Evolutionary conservation across 2,329 filamentous ascomycete species (phyloP), one percentile per base, ranked within the genome.

Genomic region (Ramularia collo-cygni): DNA sequence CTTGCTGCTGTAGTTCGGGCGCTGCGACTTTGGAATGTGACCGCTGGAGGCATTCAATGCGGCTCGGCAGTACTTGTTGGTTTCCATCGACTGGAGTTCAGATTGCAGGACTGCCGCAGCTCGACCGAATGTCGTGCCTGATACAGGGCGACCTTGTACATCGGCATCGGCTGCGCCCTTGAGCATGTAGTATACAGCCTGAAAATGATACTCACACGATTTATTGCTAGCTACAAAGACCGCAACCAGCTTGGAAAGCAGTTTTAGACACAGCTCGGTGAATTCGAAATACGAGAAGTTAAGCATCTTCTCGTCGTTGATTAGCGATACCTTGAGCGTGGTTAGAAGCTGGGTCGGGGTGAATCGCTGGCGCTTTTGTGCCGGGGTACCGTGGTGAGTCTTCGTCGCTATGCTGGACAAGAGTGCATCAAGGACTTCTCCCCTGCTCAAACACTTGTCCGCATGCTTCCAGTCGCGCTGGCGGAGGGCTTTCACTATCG

Each of bases 271-370:
- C 3, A 3, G 21, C 4, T 13, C 14, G 8, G 13, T 18, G 18
- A 34, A 28, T 9, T 17, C 37, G n/a, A 18, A 8, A 14, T 40
- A 40, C 8, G 28, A 21, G 30, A 40, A 40, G 37, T 40, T 40
- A 2, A 28, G 2, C 5, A 28, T 4, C 14, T n/a, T 8, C 30
- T 40, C 37, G 30, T 40, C 30, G 18, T 17, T 14, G 3, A 17
- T 28, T 4, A n/a, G 13, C 24, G 18, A 15, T 4, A 28, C 12
- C 16, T 40, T 33, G 19, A 34, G 28, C 9, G 29, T 31, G 3
- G 9, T 6, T 3, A 40, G 18, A 14, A 33, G 30, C 30, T 40
- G 16, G 14, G 34, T 27, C n/a, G 12, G 6, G 4, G 37, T 28
- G 15, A 34, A 40, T 5, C 9, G 32, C 18, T 34, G 26, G 13